Base-by-base conservation (phyloP, 2,329 filamentous ascomycete genomes). In the Sclerotinia spermophila region DNA sequence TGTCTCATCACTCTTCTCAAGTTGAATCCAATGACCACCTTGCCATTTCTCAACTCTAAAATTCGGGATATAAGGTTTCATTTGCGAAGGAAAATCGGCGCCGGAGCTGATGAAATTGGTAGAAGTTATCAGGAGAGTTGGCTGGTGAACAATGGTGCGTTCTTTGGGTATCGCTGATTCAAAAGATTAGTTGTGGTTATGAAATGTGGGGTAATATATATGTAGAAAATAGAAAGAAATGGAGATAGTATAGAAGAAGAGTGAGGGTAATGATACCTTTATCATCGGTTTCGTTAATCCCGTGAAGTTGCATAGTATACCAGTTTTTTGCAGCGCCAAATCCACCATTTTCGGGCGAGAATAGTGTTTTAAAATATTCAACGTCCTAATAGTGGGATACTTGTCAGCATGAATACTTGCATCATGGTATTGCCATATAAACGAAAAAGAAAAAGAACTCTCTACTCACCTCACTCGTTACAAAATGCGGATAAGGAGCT, bases 11-110 rank as follows among this genome's bases (percentile, higher is more conserved):
- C 13, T 45, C 67, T 66, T 69, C 70, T 77, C 73, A 30, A 77
- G 66, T 69, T 76, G 74, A 69, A 76, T 70, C 75, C 75, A 77
- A 72, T 76, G 72, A 1, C 74, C 74, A 62, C 72, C 67, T 15
- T 74, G 72, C 33, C 75, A n/a, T 71, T 74, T 71, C 27, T 71
- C 59, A 61, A 72, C 38, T 58, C 44, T 68, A 48, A 76, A 55
- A 42, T 72, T 45, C 6, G 69, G 59, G 17, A 68, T 68, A 24
- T 71, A 68, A 21, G 73, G 71, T 10, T 24, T 55, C 51, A 59
- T 59, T 48, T 60, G 44, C 70, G 74, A 74, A 3, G 35, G 13
- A 13, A 48, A 59, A 15, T 70, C 71, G 45, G 71, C 73, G 42
- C 66, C 59, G 24, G 40, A 11, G 64, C 72, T 73, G 45, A 74